phyloP scores from a whole-genome alignment of 257 asterid genomes.

The Primulina tabacum region DNA sequence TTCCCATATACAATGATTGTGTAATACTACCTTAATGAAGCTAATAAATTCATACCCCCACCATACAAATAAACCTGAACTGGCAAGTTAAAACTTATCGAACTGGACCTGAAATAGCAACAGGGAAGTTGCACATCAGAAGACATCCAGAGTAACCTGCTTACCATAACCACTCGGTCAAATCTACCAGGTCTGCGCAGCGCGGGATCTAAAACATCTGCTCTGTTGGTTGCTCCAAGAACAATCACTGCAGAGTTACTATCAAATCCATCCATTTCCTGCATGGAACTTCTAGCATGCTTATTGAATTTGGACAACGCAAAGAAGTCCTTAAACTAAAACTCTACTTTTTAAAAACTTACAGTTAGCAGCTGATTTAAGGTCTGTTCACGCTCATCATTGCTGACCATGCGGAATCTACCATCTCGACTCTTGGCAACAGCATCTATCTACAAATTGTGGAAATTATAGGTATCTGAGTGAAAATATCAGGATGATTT shows the following conservation, averaged over 20 bases:
- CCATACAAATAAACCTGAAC: not conserved
- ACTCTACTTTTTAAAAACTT: constrained; percentile 33
- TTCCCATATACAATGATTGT: not conserved
- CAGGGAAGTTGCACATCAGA: not conserved
- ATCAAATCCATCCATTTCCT: constrained; percentile 99
- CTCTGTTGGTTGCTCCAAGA: constrained; percentile 96
- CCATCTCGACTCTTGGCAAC: constrained; percentile 99
- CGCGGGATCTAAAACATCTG: constrained; percentile 97
- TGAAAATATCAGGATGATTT: constrained; percentile 21
- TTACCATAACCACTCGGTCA: constrained; percentile 92
- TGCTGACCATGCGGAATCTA: constrained; percentile 82
- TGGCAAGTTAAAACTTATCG: too few species aligned
- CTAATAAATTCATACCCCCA: not conserved
- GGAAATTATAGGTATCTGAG: constrained; percentile 26
- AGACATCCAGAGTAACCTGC: constrained; percentile 20
- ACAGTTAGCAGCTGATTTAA: constrained; percentile 96
- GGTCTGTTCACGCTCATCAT: constrained; percentile 98
- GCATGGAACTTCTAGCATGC: constrained; percentile 35
- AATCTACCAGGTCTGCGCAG: constrained; percentile 99
- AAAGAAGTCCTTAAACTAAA: constrained; percentile 13
- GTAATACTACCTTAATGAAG: not conserved
- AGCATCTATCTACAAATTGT: constrained; percentile 85
- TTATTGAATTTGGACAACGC: constrained; percentile 22
- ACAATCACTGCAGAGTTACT: constrained; percentile 97
- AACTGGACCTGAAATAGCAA: too few species aligned